Percentiles rank a stretch among this genome's conserved stretches.
phyloP scores from a whole-genome alignment of 345 rosid species.

The Kandelia obovata region DNA sequence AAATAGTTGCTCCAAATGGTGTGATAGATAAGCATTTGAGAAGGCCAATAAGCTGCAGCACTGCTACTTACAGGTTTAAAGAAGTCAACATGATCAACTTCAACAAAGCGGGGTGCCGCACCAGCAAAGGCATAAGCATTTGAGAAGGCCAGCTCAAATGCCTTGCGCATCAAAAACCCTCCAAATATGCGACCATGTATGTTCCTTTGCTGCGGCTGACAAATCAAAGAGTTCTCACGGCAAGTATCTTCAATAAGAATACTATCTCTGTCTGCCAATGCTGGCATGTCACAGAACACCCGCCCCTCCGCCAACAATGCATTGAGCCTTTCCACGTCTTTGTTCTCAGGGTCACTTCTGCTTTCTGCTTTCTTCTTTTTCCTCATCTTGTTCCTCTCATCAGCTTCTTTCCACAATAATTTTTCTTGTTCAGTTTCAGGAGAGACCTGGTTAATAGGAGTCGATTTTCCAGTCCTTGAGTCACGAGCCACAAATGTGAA shows the following conservation, averaged over 20 bases:
- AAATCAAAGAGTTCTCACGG: conserved; percentile 67
- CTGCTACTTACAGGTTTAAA: conserved; percentile 62
- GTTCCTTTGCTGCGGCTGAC: conserved; percentile 89
- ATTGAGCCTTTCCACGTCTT: conserved; percentile 48
- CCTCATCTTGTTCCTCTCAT: conserved; percentile 66
- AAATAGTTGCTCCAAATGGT: background rate
- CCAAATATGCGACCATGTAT: conserved; percentile 83
- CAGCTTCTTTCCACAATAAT: conserved; percentile 74
- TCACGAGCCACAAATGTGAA: conserved; percentile 90
- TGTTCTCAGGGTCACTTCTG: conserved; percentile 29
- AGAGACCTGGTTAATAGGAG: conserved; percentile 58
- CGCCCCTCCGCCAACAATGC: conserved; percentile 74
- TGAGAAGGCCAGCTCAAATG: conserved; percentile 79
- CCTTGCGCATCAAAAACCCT: conserved; percentile 84
- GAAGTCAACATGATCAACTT: conserved; percentile 90
- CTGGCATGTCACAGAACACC: conserved; percentile 84
- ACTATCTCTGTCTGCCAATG: conserved; percentile 85
- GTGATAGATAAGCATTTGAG: background rate
- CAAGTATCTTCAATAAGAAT: conserved; percentile 65
- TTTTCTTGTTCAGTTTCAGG: conserved; percentile 70
- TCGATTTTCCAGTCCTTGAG: conserved; percentile 68
- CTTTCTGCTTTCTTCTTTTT: conserved; percentile 48
- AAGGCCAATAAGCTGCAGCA: background rate
- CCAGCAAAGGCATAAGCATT: conserved; percentile 88
- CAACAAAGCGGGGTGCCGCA: conserved; percentile 63